Base-by-base conservation (phyloP, 352 stramenopile genomes). In the Phytophthora hybrid region DNA sequence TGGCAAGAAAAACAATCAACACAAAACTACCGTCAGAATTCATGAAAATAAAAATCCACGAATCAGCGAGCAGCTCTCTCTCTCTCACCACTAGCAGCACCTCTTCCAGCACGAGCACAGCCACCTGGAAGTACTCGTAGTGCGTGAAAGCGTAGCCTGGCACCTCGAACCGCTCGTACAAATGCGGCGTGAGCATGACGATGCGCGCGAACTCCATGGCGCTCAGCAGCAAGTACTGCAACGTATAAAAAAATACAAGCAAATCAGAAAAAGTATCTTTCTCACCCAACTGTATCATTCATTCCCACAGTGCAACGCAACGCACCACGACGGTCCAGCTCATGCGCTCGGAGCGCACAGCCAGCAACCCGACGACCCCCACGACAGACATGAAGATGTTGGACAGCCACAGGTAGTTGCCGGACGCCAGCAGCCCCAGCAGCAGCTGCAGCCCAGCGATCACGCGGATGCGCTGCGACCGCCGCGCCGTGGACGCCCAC, bases 91-190 rank as follows among this genome's bases (percentile, higher is more conserved):
- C 90, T 52, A 96, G 73, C 7, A 90, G 31, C 37, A 79, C 73
- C 69, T 92, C 78, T 77, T 96, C 79, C 26, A 90, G 52, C n/a
- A 83, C 62, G 52, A 96, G 72, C 37, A 89, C 78, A 1, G 41
- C 66, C n/a, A 94, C 74, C 76, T 96, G 89, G 62, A 94, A 90
- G 66, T 85, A 83, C 57, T 94, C 83, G 59, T 96, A 96, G 68
- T 69, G 67, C 3, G 82, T 83, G 59, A 94, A 92, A 16, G 80
- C 68, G 61, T 90, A 82, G 10, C 78, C 70, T 14, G 88, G 85
- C 52, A 87, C 78, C 39, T 76, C 78, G 54, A 82, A 93, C 29
- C 85, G 80, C 57, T 85, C 84, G 37, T 93, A 90, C 23, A 92
- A 57, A 68, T 90, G 79, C 51, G 86, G 83, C 13, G 78, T 84